Evolutionary conservation across 176 grass and related monocot genomes (phyloP), one percentile per base, ranked within the genome.

Genomic region (Tuctoria greenei): DNA sequence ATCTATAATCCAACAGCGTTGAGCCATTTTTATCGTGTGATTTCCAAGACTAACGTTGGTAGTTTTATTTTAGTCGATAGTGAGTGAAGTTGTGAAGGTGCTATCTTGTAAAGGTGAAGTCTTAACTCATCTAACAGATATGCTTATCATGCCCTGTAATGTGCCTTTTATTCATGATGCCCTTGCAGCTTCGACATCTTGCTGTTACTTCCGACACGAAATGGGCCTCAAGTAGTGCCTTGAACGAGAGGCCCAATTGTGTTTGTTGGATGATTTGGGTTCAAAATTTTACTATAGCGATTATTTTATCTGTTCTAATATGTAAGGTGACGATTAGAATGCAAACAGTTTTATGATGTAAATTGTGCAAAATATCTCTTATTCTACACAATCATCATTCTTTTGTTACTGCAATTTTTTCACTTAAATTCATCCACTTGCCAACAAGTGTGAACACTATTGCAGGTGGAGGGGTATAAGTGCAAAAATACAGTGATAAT

Each of bases 91-190:
- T 31, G 31, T 3, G 1, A 3, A 31, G 31, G 31, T 31, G 31
- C 31, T 31, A 31, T 75, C 37, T 75, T 84, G 81, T 88, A 83
- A 88, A 74, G 63, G 67, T 68, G 69, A 69, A 74, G 70, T 56
- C 63, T 68, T 64, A 79, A 79, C 76, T 75, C 37, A 79, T 79
- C 80, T 83, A 79, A 79, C 69, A 74, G 69, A 75, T 77, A 36
- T 69, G 86, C 69, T 56, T 57, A 16, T 70, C 71, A 64, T 64
- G 68, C 75, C 63, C 24, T 52, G 26, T 45, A 54, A 64, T 62
- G 27, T 23, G 31, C 18, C 58, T 72, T 65, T 62, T 31, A 31
- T 3, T 31, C 31, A 2, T 3, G 31, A 31, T 31, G 31, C 31
- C 3, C 31, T 3, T 31, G 31, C 31, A 31, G 31, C 31, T 31